Base-by-base conservation (phyloP, 345 rosid species). In the Rhizophora mangle region DNA sequence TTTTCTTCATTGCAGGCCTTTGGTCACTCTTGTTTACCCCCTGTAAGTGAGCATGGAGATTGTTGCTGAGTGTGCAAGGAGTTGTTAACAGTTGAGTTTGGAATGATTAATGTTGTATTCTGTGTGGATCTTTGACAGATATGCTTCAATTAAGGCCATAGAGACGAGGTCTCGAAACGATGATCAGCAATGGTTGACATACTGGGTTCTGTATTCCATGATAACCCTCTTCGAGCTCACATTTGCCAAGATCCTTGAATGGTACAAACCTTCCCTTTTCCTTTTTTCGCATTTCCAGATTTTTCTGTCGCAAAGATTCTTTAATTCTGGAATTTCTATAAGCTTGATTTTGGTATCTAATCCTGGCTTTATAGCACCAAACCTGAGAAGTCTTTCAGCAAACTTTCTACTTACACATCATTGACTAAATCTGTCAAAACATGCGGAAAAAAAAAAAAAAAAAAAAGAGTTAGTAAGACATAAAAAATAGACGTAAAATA, bases 161-260 rank as follows among this genome's bases (percentile, higher is more conserved):
- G 96, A 88, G 84, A 85, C 90, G 10, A 87, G 77, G 63, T 85
- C 83, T 68, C 80, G 71, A 21, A 75, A 72, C 11, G 90, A 87
- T 47, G 92, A 88, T 68, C 92, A 85, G 62, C 92, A 91, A 67
- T 91, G 96, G 94, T 85, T 91, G 29, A 88, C 96, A 8, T 88
- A 88, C 67, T 88, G 96, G 92, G 96, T 89, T 72, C 85, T 91
- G n/a, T 88, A 91, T 72, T 91, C 96, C 29, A 75, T 91, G 78
- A 61, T 91, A 67, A 88, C 89, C 47, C 81, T 87, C 71, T 85
- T 91, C 63, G 94, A 91, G 83, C 94, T 91, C 52, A 88, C 90
- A 52, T 87, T 91, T 67, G 82, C 84, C 68, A 71, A 83, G 68
- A 22, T 85, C 74, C 75, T 91, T 26, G 86, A 87, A 71, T 77